Evolutionary conservation across 2,329 filamentous ascomycete species (phyloP).

Genomic region (Sporothrix dimorphospora): DNA sequence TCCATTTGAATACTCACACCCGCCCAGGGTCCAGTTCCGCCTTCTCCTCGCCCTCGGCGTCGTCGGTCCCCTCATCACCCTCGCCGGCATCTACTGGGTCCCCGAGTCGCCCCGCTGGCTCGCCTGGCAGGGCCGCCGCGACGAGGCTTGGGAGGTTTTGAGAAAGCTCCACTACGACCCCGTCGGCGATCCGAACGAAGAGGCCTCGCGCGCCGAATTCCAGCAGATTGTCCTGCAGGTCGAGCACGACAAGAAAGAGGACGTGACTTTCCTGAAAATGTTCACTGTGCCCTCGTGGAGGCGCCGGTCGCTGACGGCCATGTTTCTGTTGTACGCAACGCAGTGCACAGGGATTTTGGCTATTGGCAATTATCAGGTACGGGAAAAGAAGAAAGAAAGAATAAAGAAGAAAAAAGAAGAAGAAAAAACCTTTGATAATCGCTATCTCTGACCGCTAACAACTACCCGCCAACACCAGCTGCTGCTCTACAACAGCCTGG

Average conservation of each 20-base stretch:
- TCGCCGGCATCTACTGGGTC: conserved; percentile 27
- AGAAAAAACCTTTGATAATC: too few species aligned
- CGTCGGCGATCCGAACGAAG: conserved; percentile 20
- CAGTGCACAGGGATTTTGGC: not conserved
- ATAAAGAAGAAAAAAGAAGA: too few species aligned
- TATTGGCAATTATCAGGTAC: not conserved
- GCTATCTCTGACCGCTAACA: too few species aligned
- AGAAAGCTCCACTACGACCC: conserved; percentile 25
- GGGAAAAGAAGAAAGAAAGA: too few species aligned
- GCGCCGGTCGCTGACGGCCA: conserved; percentile 22
- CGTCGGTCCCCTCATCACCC: conserved; percentile 27
- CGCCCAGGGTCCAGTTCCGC: conserved; percentile 21
- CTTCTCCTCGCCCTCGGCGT: conserved; percentile 18
- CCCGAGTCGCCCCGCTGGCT: conserved; percentile 32
- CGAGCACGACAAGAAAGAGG: conserved; percentile 24
- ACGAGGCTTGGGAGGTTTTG: conserved; percentile 55
- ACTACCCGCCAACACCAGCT: too few species aligned
- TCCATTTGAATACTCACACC: not conserved
- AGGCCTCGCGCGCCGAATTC: conserved; percentile 27
- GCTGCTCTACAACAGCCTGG: not conserved
- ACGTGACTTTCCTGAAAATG: conserved; percentile 23
- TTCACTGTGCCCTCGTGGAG: conserved; percentile 25
- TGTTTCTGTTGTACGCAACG: conserved; percentile 25
- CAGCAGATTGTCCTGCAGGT: conserved; percentile 30
- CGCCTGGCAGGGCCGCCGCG: conserved; percentile 62